phyloP scores from a whole-genome alignment of 2,329 filamentous ascomycete genomes.

The Ophiosphaerella narmari region DNA sequence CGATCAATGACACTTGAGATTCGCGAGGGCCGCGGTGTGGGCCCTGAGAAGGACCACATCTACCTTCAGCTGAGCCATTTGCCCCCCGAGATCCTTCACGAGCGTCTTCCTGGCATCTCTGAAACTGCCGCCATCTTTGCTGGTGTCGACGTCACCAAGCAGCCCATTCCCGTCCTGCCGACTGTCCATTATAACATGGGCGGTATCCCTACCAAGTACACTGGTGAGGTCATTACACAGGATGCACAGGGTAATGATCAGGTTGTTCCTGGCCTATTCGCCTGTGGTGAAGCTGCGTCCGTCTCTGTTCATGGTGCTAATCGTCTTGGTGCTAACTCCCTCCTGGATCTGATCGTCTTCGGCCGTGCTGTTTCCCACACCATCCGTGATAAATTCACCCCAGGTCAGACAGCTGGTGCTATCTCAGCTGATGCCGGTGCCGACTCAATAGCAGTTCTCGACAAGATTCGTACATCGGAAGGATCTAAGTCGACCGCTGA shows the following conservation, averaged over 20 bases:
- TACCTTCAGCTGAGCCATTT: conserved; percentile 97
- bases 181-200: conserved; percentile 99
- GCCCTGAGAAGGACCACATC: conserved; percentile 97
- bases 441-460: conserved; percentile 82
- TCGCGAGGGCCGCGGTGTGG: conserved; percentile 94
- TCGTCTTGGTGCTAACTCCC: conserved; percentile 95
- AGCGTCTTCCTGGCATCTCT: conserved; percentile 97
- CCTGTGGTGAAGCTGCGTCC: conserved; percentile 95
- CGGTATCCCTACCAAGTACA: conserved; percentile 97
- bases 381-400: conserved; percentile 90
- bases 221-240: conserved; percentile 89
- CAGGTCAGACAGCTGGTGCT: conserved; percentile 78
- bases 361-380: conserved; percentile 97
- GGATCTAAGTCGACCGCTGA: conserved; percentile 88
- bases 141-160: conserved; percentile 94
- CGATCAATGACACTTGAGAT: conserved; percentile 99
- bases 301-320: conserved; percentile 98
- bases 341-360: conserved; percentile 96
- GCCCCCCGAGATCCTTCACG: conserved; percentile 87
- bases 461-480: conserved; percentile 80
- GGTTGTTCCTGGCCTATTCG: conserved; percentile 92
- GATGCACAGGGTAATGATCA: conserved; percentile 87
- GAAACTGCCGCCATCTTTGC: conserved; percentile 98
- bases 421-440: conserved; percentile 84
- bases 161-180: conserved; percentile 93